Evolutionary conservation across 495 filamentous ascomycete genomes (phyloP), one percentile per base, ranked within the genome.

Genomic region (Lichenothelia convexa): DNA sequence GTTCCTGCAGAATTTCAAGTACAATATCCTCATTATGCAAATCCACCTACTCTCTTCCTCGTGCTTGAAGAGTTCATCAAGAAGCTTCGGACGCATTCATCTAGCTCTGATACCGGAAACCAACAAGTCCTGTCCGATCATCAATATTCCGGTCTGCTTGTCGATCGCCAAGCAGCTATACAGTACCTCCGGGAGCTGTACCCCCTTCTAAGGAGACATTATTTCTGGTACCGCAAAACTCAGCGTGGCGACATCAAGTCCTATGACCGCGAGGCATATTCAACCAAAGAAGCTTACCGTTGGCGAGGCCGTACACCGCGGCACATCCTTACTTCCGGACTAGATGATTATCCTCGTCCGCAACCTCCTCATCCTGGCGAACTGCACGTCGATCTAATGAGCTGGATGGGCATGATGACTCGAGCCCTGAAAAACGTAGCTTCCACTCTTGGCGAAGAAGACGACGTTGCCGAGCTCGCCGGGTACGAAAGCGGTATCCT

Each of bases 281-380:
- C 80, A 2, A 65, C 66, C 18, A 85, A 79, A 48, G 89, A 95
- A 59, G 89, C 69, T 9, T 97, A 93, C 62, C 77, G 89, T 46
- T 97, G 89, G 89, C 78, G 91, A 34, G 89, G 89, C 46, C 82
- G 91, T 27, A 86, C 80, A 23, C 62, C 73, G 6, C 68, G 73
- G 38, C 89, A 95, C 53, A 78, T 89, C 41, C 64, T 97, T 39
- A 89, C 89, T 13, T 93, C 84, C 23, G 89, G 89, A 8, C 66
- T 95, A 7, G 89, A 97, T 49, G 89, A 97, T 56, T 95, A 95
- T 53, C 89, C 89, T 31, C 75, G 89, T 27, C 65, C 91, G 17
- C 85, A 92, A 48, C 89, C 89, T 5, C 89, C 89, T n/a, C 89
- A 97, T 56, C 89, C 89, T 2, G 91, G 86, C 49, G 89, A 97